Base-by-base conservation (phyloP, 345 rosid species). In the Dipteronia sinensis region DNA sequence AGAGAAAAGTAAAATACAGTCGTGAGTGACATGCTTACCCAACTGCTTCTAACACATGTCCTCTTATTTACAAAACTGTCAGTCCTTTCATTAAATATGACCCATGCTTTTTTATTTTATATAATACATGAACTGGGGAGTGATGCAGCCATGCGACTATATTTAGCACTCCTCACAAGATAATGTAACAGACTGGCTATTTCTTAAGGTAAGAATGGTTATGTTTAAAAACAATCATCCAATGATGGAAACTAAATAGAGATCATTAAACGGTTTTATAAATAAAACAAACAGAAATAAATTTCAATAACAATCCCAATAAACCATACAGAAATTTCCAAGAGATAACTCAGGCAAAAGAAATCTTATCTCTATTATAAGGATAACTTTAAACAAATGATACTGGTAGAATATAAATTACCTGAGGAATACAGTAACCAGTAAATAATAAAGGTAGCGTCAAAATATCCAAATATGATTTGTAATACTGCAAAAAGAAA, bases 381-480 rank as follows among this genome's bases (percentile, higher is more conserved):
- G 0, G 10, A 63, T 13, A 73, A 58, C 49, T 38, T 64, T 15
- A 65, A 6, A 63, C 56, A 61, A 67, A 16, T 38, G 17, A 55
- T 16, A 55, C 23, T 72, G 20, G 65, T 47, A 31, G 40, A 23
- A 46, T 27, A 72, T 44, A 80, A 63, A 46, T 80, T 88, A 95
- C 98, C 97, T 93, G 97, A 67, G 98, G 98, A 82, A 95, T 87
- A 80, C 75, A 86, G 81, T 65, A 86, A 55, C 91, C 85, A n/a
- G 87, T 82, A 76, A 76, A 66, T 74, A 91, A 79, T 55, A 93
- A 65, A 78, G 89, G 89, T 59, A 83, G 53, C 5, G 95, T 79
- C 83, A 91, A 56, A 62, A 90, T 1, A 67, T 89, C 83, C 88
- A 95, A 81, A 80, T 88, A 88, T 47, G 16, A 31, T 85, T 85